Base-by-base conservation (phyloP, 768 basidiomycete species). In the Mrakia frigida region DNA sequence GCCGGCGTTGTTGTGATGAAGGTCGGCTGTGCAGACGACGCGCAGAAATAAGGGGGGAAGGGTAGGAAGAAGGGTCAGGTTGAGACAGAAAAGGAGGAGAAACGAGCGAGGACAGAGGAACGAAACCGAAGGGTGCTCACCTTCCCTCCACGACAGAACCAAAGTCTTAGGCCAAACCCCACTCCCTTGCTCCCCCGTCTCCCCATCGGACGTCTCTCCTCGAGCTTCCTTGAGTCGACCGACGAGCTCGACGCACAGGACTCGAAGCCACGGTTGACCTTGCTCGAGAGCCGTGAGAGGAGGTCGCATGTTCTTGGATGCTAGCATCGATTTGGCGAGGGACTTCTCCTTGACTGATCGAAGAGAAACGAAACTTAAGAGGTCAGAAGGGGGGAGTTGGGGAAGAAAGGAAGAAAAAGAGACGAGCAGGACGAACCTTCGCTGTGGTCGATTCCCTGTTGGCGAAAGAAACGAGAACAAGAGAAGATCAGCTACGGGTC, bases 221-320 rank as follows among this genome's bases (percentile, higher is more conserved):
- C 97, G 86, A 0, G 92, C 92, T 75, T 98, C 93, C 46, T 88
- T 89, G 46, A 99, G 85, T 68, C 97, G 87, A 13, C 95, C 85
- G 9, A 92, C 89, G 28, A 99, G 86, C 80, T 99, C 97, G 21
- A 94, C 92, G 46, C 94, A 90, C 37, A 98, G 87, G 14, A 98
- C 90, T 14, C 91, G 87, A 65, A 99, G 88, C 97, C 97, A 98
- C 74, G 93, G 92, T 63, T 88, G 86, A 0, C 93, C 95, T 77
- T 94, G 90, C 3, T 88, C 86, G 21, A 87, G 84, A 59, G 89
- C 90, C 9, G 87, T 91, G 33, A 98, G 89, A 0, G 91, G 88
- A 46, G 89, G 88, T 0, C 90, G 89, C 33, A 98, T 87, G 81
- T 98, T 98, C 83, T 99, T 99, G n/a, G 93, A 91, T 0, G 94